These are phyloP conservation scores for Tricholoma terreum DNA, from an alignment of 768 basidiomycete species.

Conservation along the genomic window DNA sequence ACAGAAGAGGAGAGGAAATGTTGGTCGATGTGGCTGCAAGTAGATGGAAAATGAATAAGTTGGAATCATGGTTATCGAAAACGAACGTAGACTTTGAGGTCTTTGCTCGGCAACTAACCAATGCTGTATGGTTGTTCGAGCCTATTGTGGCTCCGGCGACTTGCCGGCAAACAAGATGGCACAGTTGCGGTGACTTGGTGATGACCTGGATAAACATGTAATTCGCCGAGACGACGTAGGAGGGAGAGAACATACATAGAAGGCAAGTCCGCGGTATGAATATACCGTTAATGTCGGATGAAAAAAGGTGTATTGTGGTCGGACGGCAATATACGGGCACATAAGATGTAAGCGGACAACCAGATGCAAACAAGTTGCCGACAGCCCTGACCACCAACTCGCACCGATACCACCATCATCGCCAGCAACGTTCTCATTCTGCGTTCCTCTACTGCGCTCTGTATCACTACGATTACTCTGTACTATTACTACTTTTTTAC, in stretches of 20 bases:
- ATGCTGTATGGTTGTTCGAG: neutral
- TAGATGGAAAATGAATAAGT: slow-evolving; percentile 59
- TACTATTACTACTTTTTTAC: neutral
- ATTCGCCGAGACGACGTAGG: neutral
- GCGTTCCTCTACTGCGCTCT: too few species aligned
- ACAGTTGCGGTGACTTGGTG: slow-evolving; percentile 4
- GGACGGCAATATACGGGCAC: slow-evolving; percentile 13
- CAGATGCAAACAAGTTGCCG: slow-evolving; percentile 34
- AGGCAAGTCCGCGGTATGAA: neutral
- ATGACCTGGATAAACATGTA: neutral
- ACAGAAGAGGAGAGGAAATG: slow-evolving; percentile 60
- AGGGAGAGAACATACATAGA: neutral
- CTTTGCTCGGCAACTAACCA: neutral
- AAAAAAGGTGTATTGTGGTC: neutral
- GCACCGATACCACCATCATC: slow-evolving; percentile 12
- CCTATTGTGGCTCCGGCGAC: slow-evolving; percentile 2
- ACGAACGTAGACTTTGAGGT: too few species aligned
- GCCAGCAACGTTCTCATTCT: slow-evolving; percentile 2
- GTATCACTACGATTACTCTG: neutral
- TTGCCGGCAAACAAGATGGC: slow-evolving; percentile 7
- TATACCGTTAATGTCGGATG: neutral
- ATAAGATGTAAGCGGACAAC: slow-evolving; percentile 31
- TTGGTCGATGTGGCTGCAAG: slow-evolving; percentile 88
- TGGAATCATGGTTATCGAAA: too few species aligned
- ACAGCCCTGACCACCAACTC: slow-evolving; percentile 17